Conservation (phyloP, 805 yeast species). For the baker's yeast (Saccharomyces cerevisiae) region DNA sequence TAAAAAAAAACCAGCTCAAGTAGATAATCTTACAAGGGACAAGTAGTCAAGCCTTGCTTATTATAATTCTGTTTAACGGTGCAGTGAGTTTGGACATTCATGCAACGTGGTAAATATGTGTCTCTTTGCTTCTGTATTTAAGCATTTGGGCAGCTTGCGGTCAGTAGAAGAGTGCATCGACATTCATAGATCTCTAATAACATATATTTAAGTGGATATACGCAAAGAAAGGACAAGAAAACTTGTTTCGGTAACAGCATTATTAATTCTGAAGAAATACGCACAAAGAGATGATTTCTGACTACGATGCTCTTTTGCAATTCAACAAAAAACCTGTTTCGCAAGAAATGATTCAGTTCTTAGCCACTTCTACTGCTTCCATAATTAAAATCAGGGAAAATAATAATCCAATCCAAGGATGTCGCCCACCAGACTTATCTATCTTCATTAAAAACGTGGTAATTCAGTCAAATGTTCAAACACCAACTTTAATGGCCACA, state of each 20-base stretch:
- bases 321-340: slow-evolving; percentile 24
- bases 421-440: slow-evolving; percentile 39
- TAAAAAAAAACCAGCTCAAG: background rate
- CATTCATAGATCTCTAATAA: background rate
- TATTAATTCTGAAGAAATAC: background rate
- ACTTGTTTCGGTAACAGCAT: background rate
- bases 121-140: background rate
- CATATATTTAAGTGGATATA: background rate
- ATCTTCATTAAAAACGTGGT: slow-evolving; percentile 67
- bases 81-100: background rate
- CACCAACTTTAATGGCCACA: slow-evolving; percentile 91
- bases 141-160: background rate
- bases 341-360: slow-evolving; percentile 24
- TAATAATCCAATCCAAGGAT: slow-evolving; percentile 7
- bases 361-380: slow-evolving; percentile 23
- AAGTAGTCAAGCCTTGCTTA: background rate
- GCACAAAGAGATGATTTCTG: slow-evolving; percentile 13
- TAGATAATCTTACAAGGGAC: background rate
- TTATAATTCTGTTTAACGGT: background rate
- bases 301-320: slow-evolving; percentile 23
- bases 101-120: background rate
- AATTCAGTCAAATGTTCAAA: slow-evolving; percentile 80
- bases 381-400: slow-evolving; percentile 21
- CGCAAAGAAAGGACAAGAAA: background rate
- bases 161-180: background rate